Conservation (phyloP, 768 basidiomycete species). For the Coprinopsis sp. region DNA sequence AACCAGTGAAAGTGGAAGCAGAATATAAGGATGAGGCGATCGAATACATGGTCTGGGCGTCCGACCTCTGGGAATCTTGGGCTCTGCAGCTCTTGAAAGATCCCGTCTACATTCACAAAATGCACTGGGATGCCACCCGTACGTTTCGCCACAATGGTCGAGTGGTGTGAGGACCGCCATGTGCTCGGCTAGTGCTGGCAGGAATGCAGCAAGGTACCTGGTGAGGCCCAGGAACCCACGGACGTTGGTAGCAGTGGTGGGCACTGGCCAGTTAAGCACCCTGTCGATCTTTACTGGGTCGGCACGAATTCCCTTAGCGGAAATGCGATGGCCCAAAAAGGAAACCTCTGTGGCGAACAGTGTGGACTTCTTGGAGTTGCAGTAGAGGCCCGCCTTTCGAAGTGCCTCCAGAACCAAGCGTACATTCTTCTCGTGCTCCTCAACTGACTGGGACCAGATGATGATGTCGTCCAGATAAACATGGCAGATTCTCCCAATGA, state of each 20-base stretch:
- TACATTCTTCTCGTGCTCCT: conserved; percentile 12
- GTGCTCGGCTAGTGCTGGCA: conserved; percentile 9
- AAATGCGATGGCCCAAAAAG: conserved; percentile 31
- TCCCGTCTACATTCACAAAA: too few species aligned
- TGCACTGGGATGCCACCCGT: not conserved
- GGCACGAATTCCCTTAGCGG: conserved; percentile 25
- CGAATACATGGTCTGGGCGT: too few species aligned
- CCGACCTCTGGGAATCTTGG: too few species aligned
- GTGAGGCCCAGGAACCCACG: conserved; percentile 10
- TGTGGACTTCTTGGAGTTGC: conserved; percentile 14
- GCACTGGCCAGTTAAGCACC: conserved; percentile 24
- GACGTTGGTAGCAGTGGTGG: conserved; percentile 4
- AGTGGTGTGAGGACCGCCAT: conserved; percentile 1
- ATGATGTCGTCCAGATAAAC: conserved; percentile 25
- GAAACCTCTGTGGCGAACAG: conserved; percentile 22
- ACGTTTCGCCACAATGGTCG: not conserved
- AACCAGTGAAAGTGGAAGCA: conserved; percentile 8
- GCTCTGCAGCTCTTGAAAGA: conserved; percentile 12
- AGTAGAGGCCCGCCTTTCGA: conserved; percentile 1
- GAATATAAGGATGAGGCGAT: too few species aligned
- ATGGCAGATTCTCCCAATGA: conserved; percentile 21
- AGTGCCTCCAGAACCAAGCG: conserved; percentile 12
- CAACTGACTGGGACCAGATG: conserved; percentile 17
- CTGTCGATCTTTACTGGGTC: conserved; percentile 17
- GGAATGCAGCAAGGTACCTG: conserved; percentile 9